A percentile compares a stretch with the other conserved stretches of the same genome.
phyloP scores from a whole-genome alignment of 2,329 filamentous ascomycete genomes.

The Penicillium nordicum region DNA sequence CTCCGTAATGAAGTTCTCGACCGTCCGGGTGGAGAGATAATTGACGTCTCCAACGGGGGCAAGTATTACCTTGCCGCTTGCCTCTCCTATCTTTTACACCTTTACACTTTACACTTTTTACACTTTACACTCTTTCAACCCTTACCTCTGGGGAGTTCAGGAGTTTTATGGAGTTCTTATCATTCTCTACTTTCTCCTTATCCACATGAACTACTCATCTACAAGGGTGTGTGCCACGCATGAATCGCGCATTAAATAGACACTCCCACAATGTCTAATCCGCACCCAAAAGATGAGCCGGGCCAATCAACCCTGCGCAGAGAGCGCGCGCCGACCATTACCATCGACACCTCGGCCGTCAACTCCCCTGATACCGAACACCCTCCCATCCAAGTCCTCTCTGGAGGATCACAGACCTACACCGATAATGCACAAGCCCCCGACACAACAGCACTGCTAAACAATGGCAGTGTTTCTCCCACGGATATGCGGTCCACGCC shows the following conservation, averaged over 20 bases:
- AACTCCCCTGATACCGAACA: constrained; percentile 38
- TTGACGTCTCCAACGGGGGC: not conserved
- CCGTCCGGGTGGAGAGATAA: not conserved
- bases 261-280: constrained; percentile 29
- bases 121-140: not conserved
- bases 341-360: constrained; percentile 56
- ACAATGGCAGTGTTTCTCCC: constrained; percentile 37
- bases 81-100: constrained; percentile 2
- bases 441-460: constrained; percentile 30
- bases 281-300: constrained; percentile 21
- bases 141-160: not conserved
- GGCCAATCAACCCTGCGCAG: constrained; percentile 34
- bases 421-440: constrained; percentile 34
- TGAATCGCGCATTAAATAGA: constrained; percentile 18
- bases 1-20: not conserved
- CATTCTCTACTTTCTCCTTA: not conserved
- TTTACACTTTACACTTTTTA: not conserved
- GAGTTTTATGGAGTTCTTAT: not conserved
- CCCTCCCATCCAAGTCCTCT: constrained; percentile 34
- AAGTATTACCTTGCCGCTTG: constrained; percentile 1
- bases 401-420: constrained; percentile 38
- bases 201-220: constrained; percentile 10
- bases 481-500: constrained; percentile 51
- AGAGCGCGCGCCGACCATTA: constrained; percentile 53
- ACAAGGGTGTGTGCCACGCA: constrained; percentile 5